Conservation (phyloP, 2,329 filamentous ascomycete species). For the Purpureocillium lavendulum region DNA sequence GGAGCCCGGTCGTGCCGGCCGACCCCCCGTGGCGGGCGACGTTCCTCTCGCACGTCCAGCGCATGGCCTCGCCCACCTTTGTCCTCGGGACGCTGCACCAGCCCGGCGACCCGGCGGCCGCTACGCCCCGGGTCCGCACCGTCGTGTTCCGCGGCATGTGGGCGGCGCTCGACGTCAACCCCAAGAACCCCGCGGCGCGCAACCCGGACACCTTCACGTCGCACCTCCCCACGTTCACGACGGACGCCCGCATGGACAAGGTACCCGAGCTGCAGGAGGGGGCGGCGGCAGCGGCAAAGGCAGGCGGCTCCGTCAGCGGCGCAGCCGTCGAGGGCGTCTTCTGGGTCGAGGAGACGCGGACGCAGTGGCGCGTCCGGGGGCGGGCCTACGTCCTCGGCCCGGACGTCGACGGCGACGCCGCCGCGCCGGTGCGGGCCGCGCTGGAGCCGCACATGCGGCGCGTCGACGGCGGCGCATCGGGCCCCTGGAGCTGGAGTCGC, state of each 20-base stretch:
- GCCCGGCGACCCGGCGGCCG: conserved; percentile 22
- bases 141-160: conserved; percentile 85
- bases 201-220: conserved; percentile 65
- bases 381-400: conserved; percentile 65
- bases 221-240: conserved; percentile 77
- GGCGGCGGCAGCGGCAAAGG: conserved; percentile 30
- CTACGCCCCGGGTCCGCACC: conserved; percentile 51
- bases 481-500: conserved; percentile 65
- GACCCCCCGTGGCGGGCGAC: conserved; percentile 44
- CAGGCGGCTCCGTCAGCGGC: conserved; percentile 44
- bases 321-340: conserved; percentile 74
- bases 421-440: conserved; percentile 46
- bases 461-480: conserved; percentile 20
- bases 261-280: conserved; percentile 57
- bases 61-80: conserved; percentile 40
- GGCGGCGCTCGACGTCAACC: conserved; percentile 62
- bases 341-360: conserved; percentile 63
- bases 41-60: conserved; percentile 42
- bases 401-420: conserved; percentile 46
- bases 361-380: conserved; percentile 82
- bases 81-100: conserved; percentile 41
- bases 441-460: conserved; percentile 55
- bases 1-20: conserved; percentile 11
- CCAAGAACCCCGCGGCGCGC: conserved; percentile 60
- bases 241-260: conserved; percentile 84